phyloP scores from a whole-genome alignment of 352 stramenopile genomes.

The Pythium apleroticum region DNA sequence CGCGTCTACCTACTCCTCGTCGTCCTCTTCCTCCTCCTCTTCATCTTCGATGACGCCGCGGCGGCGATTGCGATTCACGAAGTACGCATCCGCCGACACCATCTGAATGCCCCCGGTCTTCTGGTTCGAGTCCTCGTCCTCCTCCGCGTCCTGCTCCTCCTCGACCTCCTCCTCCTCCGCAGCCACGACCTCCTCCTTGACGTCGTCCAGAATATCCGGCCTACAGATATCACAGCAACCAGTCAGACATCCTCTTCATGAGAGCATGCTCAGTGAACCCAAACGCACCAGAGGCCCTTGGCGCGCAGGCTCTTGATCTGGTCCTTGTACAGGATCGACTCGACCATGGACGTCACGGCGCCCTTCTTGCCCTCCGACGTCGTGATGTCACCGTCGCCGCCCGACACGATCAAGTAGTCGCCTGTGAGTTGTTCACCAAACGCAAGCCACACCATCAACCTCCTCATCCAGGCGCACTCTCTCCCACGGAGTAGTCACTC shows the following conservation, averaged over 20 bases:
- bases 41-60: conserved; percentile 76
- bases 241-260: background rate
- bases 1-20: conserved; percentile 33
- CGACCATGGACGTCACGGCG: conserved; percentile 90
- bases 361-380: conserved; percentile 85
- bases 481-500: background rate
- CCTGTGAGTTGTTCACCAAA: conserved; percentile 36
- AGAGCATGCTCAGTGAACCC: conserved; percentile 8
- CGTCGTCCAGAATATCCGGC: conserved; percentile 55
- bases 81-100: conserved; percentile 45
- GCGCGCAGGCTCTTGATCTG: conserved; percentile 97
- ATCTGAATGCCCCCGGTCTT: conserved; percentile 58
- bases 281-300: conserved; percentile 89
- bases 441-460: background rate
- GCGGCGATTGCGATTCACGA: conserved; percentile 78
- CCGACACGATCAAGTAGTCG: conserved; percentile 95
- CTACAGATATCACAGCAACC: conserved; percentile 35
- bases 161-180: conserved; percentile 19
- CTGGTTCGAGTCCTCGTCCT: conserved; percentile 20
- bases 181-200: conserved; percentile 13
- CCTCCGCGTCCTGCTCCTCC: conserved; percentile 8
- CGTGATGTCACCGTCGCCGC: conserved; percentile 65
- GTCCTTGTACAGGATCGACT: conserved; percentile 98
- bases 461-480: background rate
- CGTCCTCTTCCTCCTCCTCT: conserved; percentile 59